Evolutionary conservation across 2,329 filamentous ascomycete genomes (phyloP).

Genomic region (Xylaria sp.): DNA sequence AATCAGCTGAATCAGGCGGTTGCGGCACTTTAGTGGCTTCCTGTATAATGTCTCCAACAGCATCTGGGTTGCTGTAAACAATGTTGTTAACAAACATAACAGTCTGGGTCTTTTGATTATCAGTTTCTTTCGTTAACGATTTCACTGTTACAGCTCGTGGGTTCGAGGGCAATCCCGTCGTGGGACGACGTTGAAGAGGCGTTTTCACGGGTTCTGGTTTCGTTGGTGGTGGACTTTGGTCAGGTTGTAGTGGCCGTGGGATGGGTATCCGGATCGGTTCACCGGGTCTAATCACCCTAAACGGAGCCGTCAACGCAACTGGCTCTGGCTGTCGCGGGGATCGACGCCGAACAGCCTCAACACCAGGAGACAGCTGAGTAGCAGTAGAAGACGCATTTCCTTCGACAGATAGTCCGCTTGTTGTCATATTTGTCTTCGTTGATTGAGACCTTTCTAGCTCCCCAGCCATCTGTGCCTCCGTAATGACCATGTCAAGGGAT

Average conservation of each 20-base stretch:
- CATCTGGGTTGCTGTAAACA: constrained; percentile 62
- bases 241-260: constrained; percentile 49
- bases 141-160: constrained; percentile 55
- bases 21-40: constrained; percentile 51
- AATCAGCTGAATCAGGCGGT: constrained; percentile 47
- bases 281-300: constrained; percentile 45
- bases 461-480: constrained; percentile 54
- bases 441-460: constrained; percentile 43
- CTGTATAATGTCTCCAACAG: constrained; percentile 61
- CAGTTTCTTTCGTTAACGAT: constrained; percentile 44
- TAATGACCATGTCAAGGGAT: constrained; percentile 49
- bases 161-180: constrained; percentile 60
- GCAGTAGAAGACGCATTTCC: constrained; percentile 57
- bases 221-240: constrained; percentile 44
- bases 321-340: constrained; percentile 57
- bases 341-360: constrained; percentile 61
- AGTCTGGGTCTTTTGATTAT: constrained; percentile 54
- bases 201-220: constrained; percentile 51
- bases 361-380: constrained; percentile 61
- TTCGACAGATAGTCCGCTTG: constrained; percentile 46
- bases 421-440: constrained; percentile 41
- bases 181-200: constrained; percentile 57
- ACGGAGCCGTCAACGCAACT: constrained; percentile 37
- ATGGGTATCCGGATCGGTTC: constrained; percentile 49
- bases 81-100: constrained; percentile 68